These are phyloP conservation scores for Juglanconis oblonga DNA, from an alignment of 2,329 filamentous ascomycete species.

Conservation along the genomic window DNA sequence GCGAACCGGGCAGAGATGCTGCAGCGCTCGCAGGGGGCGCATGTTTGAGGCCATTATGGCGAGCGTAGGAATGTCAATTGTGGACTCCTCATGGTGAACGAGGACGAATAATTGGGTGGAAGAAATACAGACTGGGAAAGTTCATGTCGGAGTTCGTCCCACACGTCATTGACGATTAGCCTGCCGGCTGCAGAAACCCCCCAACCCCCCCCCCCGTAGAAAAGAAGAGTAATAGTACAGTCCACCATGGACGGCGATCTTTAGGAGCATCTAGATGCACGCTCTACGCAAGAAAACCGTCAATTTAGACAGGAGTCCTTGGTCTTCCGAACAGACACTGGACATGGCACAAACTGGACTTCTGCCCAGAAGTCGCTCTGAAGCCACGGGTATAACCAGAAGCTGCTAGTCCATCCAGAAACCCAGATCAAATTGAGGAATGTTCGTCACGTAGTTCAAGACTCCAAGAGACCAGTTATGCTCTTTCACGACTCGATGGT, in stretches of 20 bases:
- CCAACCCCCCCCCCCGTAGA: neutral
- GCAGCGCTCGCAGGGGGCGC: conserved; percentile 3
- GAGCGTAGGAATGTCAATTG: neutral
- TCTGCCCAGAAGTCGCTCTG: no score
- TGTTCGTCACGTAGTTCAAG: conserved; percentile 5
- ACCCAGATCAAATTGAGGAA: neutral
- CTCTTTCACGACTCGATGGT: conserved; percentile 27
- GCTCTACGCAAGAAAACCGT: no score
- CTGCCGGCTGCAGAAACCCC: neutral
- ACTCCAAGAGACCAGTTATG: neutral
- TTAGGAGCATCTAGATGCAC: no score
- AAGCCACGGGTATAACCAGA: no score
- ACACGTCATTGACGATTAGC: conserved; percentile 16
- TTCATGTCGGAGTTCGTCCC: neutral
- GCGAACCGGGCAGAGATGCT: neutral
- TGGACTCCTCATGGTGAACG: conserved; percentile 6
- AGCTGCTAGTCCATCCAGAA: neutral
- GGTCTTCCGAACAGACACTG: no score
- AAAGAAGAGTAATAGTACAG: no score
- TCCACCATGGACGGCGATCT: no score
- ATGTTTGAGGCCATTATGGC: conserved; percentile 11
- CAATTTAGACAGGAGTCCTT: no score
- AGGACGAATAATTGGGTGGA: conserved; percentile 12
- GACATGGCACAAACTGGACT: no score
- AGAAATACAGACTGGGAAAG: neutral